These are phyloP conservation scores for Heracleum sosnowskyi DNA, from an alignment of 129 eudicot species.

Conservation along the genomic window DNA sequence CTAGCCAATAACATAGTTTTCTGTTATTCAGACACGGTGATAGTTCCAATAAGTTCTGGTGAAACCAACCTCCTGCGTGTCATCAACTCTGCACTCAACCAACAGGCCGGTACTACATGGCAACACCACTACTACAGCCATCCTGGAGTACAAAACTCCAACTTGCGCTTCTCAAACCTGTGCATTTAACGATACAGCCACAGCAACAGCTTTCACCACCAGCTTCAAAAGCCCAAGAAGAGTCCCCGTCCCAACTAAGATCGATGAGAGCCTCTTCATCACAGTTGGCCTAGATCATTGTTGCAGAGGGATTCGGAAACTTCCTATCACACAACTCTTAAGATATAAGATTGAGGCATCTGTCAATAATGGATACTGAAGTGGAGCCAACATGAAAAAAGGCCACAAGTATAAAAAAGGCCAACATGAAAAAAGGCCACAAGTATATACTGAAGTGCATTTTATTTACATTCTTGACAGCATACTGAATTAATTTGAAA, in stretches of 20 bases:
- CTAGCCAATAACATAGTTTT: no score
- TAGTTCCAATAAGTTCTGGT: conserved; percentile 77
- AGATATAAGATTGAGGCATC: no score
- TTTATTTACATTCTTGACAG: no score
- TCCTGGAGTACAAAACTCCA: conserved; percentile 70
- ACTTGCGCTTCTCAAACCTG: conserved; percentile 44
- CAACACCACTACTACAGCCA: conserved; percentile 96
- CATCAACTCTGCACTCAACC: conserved; percentile 77
- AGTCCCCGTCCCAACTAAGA: conserved; percentile 56
- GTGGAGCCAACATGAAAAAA: no score
- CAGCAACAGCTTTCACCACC: conserved; percentile 69
- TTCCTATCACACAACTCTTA: no score
- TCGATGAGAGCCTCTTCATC: conserved; percentile 65
- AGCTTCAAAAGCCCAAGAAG: conserved; percentile 60
- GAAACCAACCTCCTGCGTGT: conserved; percentile 75
- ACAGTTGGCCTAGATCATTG: conserved; percentile 81
- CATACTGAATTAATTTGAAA: no score
- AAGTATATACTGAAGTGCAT: no score
- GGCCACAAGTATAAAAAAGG: no score
- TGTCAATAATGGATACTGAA: no score
- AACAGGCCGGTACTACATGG: conserved; percentile 82
- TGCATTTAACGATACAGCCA: conserved; percentile 66
- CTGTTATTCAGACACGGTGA: conserved; percentile 48
- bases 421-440: no score
- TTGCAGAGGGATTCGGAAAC: no score